Evolutionary conservation across 805 yeast species (phyloP), one percentile per base, ranked within the genome.

Genomic region (Saccharomycopsis schoenii): DNA sequence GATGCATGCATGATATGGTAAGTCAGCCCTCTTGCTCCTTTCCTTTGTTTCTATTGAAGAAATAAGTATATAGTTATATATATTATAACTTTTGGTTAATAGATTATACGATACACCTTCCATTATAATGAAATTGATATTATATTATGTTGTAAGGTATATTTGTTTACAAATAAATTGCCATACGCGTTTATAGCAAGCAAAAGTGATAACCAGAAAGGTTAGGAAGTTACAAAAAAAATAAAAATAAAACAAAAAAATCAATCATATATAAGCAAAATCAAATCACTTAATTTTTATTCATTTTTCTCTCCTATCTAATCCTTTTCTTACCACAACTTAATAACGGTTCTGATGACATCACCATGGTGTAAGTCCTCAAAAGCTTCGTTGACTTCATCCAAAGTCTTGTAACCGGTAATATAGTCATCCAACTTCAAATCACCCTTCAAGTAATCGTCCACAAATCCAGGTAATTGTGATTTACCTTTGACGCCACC

Each of bases 401-500:
- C 81, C 72, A 94, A 83, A 47, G 83, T 76, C 72, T 85, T 93
- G 76, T 89, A 84, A 79, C 91, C 96, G 37, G 99, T 94, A 70
- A 94, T 88, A 76, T 90, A 94, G 73, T 94, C 97, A 70, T 91
- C 97, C 65, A 93, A 96, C 80, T 86, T 89, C 71, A 93, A 79
- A 67, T 78, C 80, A 67, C 97, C 97, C 54, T 76, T 74, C 78
- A 88, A 74, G 76, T 93, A 93, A 73, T 88, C 92, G 62, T 89
- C 86, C 61, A 94, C 96, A 62, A 92, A 80, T 21, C 84, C 89
- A 58, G 96, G 97, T 79, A 94, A 82, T 78, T 94, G 97, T 50
- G 97, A 73, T 79, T 97, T 88, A 72, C 99, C 98, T 78, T 94
- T 94, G 71, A 94, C 91, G 74, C 98, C 99, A 70, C 99, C 99